Percentiles rank a stretch among this genome's conserved stretches.
Evolutionary conservation across 2,329 filamentous ascomycete species (phyloP).

Genomic region (Clonostachys rhizophaga): DNA sequence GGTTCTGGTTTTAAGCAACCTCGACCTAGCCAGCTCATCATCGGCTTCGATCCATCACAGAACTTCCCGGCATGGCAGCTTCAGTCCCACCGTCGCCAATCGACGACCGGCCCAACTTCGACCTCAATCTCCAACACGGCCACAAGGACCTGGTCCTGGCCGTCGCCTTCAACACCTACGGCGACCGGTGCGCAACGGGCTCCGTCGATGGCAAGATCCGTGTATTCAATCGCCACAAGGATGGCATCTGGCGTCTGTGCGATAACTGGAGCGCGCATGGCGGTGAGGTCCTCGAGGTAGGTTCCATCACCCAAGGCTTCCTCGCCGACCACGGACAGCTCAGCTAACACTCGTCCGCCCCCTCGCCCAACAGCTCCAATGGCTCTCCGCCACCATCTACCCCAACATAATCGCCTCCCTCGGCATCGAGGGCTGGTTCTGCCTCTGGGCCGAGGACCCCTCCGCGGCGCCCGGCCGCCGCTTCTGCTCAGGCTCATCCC

Average conservation of each 20-base stretch:
- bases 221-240: conserved; percentile 81
- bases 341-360: conserved; percentile 2
- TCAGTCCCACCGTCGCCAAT: conserved; percentile 24
- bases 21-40: neutral
- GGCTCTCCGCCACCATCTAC: conserved; percentile 87
- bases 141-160: conserved; percentile 79
- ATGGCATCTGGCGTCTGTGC: conserved; percentile 71
- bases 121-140: conserved; percentile 64
- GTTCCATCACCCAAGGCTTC: neutral
- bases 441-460: conserved; percentile 89
- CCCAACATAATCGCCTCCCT: conserved; percentile 82
- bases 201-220: conserved; percentile 91
- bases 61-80: conserved; percentile 11
- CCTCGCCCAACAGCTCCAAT: conserved; percentile 63
- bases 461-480: conserved; percentile 74
- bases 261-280: conserved; percentile 90
- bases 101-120: conserved; percentile 44
- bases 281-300: conserved; percentile 82
- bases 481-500: conserved; percentile 59
- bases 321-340: neutral
- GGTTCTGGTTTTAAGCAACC: neutral
- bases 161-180: conserved; percentile 87
- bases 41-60: neutral
- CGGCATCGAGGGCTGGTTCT: conserved; percentile 84
- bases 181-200: conserved; percentile 84